phyloP scores from a whole-genome alignment of 371 early-diverging fungal genomes.

The Lichtheimia ornata region DNA sequence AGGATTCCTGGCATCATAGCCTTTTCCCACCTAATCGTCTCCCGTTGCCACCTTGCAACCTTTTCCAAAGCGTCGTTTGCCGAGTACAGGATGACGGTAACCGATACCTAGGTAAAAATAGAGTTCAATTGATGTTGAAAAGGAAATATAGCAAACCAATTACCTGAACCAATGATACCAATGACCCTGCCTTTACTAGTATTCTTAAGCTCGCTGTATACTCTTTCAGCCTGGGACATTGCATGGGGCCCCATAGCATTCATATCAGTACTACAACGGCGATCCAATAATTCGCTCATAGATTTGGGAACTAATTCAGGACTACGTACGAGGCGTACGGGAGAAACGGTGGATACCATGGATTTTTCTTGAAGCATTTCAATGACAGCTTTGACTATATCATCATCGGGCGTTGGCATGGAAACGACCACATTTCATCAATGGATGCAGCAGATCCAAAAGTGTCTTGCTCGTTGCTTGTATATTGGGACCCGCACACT shows the following conservation, averaged over 20 bases:
- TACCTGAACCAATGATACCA: conserved; percentile 73
- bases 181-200: conserved; percentile 72
- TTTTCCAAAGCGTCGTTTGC: conserved; percentile 1
- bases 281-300: no score
- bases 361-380: conserved; percentile 24
- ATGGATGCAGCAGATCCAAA: conserved; percentile 24
- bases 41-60: conserved; percentile 54
- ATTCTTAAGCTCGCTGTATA: conserved; percentile 39
- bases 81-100: conserved; percentile 6
- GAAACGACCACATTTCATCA: conserved; percentile 19
- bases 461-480: conserved; percentile 10
- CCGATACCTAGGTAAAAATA: background rate
- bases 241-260: conserved; percentile 30
- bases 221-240: conserved; percentile 45
- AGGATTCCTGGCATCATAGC: conserved; percentile 14
- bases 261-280: background rate
- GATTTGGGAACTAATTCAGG: conserved; percentile 7
- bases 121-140: background rate
- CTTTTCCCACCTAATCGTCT: conserved; percentile 63
- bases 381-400: conserved; percentile 14
- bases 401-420: conserved; percentile 8
- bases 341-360: conserved; percentile 29
- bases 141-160: background rate
- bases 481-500: conserved; percentile 17
- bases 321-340: conserved; percentile 28